Percentiles rank a stretch among this genome's conserved stretches.
These are phyloP conservation scores for Rhipidocladum racemiflorum DNA, from an alignment of 176 grass and related monocot genomes.

Conservation along the genomic window DNA sequence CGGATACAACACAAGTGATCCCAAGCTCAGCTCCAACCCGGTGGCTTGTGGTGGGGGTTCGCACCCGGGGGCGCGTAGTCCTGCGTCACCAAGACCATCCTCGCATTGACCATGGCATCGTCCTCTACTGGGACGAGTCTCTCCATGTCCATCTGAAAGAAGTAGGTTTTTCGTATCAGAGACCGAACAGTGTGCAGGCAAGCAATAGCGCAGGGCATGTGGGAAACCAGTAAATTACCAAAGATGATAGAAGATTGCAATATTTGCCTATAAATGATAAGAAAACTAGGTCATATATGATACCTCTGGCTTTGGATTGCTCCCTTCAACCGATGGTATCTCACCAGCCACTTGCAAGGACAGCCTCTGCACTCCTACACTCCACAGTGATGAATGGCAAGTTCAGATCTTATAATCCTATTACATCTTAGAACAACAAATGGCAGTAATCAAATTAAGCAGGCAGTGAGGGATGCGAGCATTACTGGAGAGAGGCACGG, in stretches of 20 bases:
- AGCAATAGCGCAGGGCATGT: not conserved
- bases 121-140: slow-evolving; percentile 6
- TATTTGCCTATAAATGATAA: not conserved
- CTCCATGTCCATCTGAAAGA: slow-evolving; percentile 22
- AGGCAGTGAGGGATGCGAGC: slow-evolving; percentile 8
- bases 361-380: slow-evolving; percentile 45
- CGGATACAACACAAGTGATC: no score
- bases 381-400: not conserved
- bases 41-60: slow-evolving; percentile 66
- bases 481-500: slow-evolving; percentile 63
- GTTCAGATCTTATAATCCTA: not conserved
- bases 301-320: slow-evolving; percentile 39
- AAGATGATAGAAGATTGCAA: not conserved
- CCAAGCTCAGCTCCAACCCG: slow-evolving; percentile 34
- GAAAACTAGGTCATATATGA: not conserved
- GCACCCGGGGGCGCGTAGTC: slow-evolving; percentile 45
- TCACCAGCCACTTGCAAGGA: slow-evolving; percentile 25
- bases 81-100: slow-evolving; percentile 51
- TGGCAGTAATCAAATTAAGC: not conserved
- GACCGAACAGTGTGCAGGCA: not conserved
- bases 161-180: not conserved
- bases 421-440: not conserved
- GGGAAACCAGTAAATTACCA: not conserved
- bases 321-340: slow-evolving; percentile 19
- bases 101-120: not conserved